Evolutionary conservation across 2,329 filamentous ascomycete species (phyloP).

Genomic region (Hypomyces rosellus): DNA sequence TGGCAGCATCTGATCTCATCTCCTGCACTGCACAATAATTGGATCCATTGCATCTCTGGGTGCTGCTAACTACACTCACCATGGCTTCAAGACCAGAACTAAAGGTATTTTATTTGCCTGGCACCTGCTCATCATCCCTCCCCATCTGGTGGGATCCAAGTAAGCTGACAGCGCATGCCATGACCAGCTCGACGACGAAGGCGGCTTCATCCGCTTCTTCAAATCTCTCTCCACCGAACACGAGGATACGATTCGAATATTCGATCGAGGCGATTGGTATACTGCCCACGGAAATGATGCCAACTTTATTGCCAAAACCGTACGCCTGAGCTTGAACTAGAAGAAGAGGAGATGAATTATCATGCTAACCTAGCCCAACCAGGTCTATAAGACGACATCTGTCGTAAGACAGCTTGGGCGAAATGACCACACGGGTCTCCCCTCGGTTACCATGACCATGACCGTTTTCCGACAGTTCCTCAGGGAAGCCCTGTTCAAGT

Average conservation of each 20-base stretch:
- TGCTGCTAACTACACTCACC: conserved; percentile 17
- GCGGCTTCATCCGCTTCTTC: conserved; percentile 94
- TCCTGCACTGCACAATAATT: background rate
- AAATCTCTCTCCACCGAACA: conserved; percentile 70
- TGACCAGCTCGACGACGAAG: conserved; percentile 82
- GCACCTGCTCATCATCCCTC: background rate
- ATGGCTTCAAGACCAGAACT: conserved; percentile 70
- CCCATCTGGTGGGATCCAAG: background rate
- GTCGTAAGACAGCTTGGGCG: conserved; percentile 86
- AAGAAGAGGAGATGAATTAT: background rate
- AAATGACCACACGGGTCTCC: conserved; percentile 73
- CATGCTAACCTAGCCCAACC: background rate
- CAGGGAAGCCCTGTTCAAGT: conserved; percentile 83
- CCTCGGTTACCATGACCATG: conserved; percentile 90
- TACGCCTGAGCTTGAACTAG: conserved; percentile 27
- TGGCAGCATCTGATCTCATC: background rate
- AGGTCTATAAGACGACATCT: conserved; percentile 97
- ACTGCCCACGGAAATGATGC: conserved; percentile 88
- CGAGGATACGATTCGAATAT: conserved; percentile 77
- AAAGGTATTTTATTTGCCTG: conserved; percentile 45
- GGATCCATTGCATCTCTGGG: background rate
- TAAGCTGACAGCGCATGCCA: conserved; percentile 7
- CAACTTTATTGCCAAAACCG: conserved; percentile 72
- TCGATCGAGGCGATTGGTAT: conserved; percentile 92
- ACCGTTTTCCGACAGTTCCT: conserved; percentile 96